phyloP scores from a whole-genome alignment of 1,139 yeast species.

The Suhomyces maxii region DNA sequence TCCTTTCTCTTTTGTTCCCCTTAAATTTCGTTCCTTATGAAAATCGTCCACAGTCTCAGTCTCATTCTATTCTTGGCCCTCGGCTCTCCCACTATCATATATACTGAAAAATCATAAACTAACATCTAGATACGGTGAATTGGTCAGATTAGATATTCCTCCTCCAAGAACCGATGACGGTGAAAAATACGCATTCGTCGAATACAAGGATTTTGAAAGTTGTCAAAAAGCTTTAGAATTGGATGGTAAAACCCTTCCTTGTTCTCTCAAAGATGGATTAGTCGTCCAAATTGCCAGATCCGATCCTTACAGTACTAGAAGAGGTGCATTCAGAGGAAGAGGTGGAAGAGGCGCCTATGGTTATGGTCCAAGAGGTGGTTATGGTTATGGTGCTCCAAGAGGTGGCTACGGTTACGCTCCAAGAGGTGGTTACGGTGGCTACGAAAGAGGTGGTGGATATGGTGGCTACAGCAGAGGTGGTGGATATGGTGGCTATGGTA shows the following conservation, averaged over 20 bases:
- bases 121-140: conserved; percentile 54
- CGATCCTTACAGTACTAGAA: conserved; percentile 47
- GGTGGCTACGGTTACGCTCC: conserved; percentile 24
- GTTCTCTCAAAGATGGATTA: conserved; percentile 39
- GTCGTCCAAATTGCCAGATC: conserved; percentile 62
- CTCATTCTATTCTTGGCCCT: too few species aligned
- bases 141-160: conserved; percentile 68
- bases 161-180: conserved; percentile 68
- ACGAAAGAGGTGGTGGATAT: conserved; percentile 19
- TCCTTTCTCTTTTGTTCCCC: neutral
- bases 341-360: conserved; percentile 21
- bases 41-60: too few species aligned
- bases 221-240: conserved; percentile 62
- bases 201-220: conserved; percentile 57
- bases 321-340: conserved; percentile 26
- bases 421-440: conserved; percentile 17
- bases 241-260: conserved; percentile 47
- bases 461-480: conserved; percentile 19
- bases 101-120: conserved; percentile 9
- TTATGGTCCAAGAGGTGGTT: conserved; percentile 17
- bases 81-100: too few species aligned
- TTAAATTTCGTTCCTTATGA: too few species aligned
- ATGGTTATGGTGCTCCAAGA: conserved; percentile 15
- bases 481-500: conserved; percentile 8
- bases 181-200: conserved; percentile 72